Percentiles rank a stretch among this genome's conserved stretches.
These are phyloP conservation scores for Dysphania ambrosioides DNA, from an alignment of 148 eudicot genomes.

Conservation along the genomic window DNA sequence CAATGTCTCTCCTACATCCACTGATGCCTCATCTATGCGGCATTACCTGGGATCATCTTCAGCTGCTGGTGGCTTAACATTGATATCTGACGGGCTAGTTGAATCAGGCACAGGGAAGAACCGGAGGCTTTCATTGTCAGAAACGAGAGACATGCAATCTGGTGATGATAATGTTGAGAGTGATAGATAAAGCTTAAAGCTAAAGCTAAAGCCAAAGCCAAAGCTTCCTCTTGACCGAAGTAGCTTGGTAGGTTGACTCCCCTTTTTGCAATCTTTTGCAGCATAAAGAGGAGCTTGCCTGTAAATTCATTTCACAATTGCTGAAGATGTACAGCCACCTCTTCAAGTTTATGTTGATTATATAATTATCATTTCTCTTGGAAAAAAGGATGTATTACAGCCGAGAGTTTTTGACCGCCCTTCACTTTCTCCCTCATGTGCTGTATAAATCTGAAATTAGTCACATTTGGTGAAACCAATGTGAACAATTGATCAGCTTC, in stretches of 20 bases:
- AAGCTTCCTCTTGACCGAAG: conserved; percentile 9
- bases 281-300: conserved; percentile 38
- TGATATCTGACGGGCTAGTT: conserved; percentile 46
- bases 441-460: conserved; percentile 57
- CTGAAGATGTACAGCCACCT: conserved; percentile 64
- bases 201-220: no score
- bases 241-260: conserved; percentile 24
- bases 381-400: conserved; percentile 32
- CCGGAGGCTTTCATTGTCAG: conserved; percentile 62
- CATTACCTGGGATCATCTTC: conserved; percentile 70
- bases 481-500: conserved; percentile 44
- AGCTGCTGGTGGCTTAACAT: conserved; percentile 36
- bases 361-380: conserved; percentile 30
- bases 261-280: conserved; percentile 39
- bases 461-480: conserved; percentile 48
- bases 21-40: conserved; percentile 48
- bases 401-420: conserved; percentile 33
- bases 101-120: conserved; percentile 41
- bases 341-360: conserved; percentile 32
- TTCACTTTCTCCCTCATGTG: conserved; percentile 29
- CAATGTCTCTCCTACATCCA: conserved; percentile 50
- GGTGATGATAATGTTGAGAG: conserved; percentile 53
- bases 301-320: conserved; percentile 67
- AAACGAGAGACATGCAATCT: conserved; percentile 56
- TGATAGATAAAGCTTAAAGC: conserved; percentile 48